Base-by-base conservation (phyloP, 495 filamentous ascomycete species). In the Xylaria acuta region DNA sequence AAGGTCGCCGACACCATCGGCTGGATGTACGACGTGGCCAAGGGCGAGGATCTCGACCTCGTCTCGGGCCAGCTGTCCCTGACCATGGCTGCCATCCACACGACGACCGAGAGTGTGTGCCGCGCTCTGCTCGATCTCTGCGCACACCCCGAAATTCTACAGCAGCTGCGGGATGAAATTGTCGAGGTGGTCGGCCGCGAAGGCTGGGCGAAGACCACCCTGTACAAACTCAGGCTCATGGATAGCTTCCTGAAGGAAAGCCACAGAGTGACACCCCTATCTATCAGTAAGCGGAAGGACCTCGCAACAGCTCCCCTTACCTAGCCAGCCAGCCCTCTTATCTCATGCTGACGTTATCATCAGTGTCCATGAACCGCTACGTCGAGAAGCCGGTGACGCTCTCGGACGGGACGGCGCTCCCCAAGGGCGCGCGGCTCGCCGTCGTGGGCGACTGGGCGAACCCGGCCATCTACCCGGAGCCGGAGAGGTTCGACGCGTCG, bases 201-300 rank as follows among this genome's bases (percentile, higher is more conserved):
- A 20, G 78, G 78, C 14, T 80, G 87, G 79, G 82, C 84, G 45
- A 88, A 86, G 78, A 81, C 81, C 20, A 84, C 83, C 6, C 49
- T 88, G 27, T 78, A 80, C 30, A 87, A 88, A 74, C 74, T 89
- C 68, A 84, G 83, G 74, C 74, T 86, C 62, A 81, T 89, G 83
- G 86, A 87, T 64, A 84, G 82, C 77, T 81, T 86, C 36, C 54
- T 86, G 71, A 86, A 84, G 68, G 85, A 86, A 69, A 78, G 75
- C 25, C 80, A 82, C 60, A 67, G 85, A 32, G 22, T 82, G 20
- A 77, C 79, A 5, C 82, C 84, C 0, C 76, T 80, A 54, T 69
- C 69, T 49, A 34, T 75, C 14, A 53, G 84, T 85, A 78, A 58
- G 79, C 8, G 79, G 8, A 34, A 25, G 40, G 34, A 5, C 60